phyloP scores from a whole-genome alignment of 1,139 yeast species.

The Yamadazyma buinensis region DNA sequence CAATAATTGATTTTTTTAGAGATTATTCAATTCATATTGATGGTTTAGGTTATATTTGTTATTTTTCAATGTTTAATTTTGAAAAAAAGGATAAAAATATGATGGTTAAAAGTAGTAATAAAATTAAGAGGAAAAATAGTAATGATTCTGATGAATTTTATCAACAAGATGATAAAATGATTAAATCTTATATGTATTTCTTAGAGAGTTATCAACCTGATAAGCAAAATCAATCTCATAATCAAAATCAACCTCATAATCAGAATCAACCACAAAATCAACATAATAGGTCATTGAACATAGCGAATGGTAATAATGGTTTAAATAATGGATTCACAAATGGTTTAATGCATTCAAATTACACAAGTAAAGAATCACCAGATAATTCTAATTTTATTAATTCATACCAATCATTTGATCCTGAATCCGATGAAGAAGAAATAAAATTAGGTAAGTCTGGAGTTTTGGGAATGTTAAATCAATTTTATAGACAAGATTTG shows the following conservation, averaged over 20 bases:
- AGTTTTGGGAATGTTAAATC: conserved; percentile 79
- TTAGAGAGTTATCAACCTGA: conserved; percentile 65
- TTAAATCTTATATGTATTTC: conserved; percentile 83
- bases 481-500: conserved; percentile 65
- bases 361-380: background rate
- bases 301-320: no score
- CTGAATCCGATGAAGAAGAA: conserved; percentile 21
- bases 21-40: conserved; percentile 89
- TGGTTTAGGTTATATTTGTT: conserved; percentile 92
- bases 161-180: conserved; percentile 81
- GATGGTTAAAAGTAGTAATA: conserved; percentile 21
- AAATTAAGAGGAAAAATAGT: conserved; percentile 8
- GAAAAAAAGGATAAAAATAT: conserved; percentile 55
- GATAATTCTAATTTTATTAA: conserved; percentile 2
- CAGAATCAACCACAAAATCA: background rate
- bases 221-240: conserved; percentile 2
- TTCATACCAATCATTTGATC: conserved; percentile 17
- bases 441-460: conserved; percentile 47
- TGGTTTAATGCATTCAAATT: conserved; percentile 15
- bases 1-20: conserved; percentile 83
- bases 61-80: conserved; percentile 87
- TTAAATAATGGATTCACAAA: conserved; percentile 12
- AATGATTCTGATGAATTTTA: conserved; percentile 25
- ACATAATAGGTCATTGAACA: background rate
- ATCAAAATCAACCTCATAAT: no score